A percentile compares a stretch with the other conserved stretches of the same genome.
Conservation (phyloP, 176 grass and related monocot genomes). For the Eleusine indica region DNA sequence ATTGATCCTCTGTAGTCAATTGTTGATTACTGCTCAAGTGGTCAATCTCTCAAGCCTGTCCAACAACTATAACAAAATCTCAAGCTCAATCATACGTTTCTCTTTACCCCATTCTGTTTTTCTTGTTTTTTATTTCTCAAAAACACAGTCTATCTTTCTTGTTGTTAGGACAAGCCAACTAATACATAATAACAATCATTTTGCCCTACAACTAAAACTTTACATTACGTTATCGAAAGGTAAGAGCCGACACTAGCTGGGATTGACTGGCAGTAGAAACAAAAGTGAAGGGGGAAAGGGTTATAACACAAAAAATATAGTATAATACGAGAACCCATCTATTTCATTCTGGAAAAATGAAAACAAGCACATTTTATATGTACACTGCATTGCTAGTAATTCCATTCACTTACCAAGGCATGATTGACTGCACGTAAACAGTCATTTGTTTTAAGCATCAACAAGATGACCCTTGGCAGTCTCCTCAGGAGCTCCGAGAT, state of each 20-base stretch:
- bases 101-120: background rate
- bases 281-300: background rate
- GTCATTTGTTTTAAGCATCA: constrained; percentile 99
- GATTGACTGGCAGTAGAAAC: background rate
- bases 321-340: constrained; percentile 1
- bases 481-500: constrained; percentile 88
- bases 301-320: background rate
- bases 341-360: constrained; percentile 22
- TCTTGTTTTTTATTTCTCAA: too few relatives aligned
- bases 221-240: constrained; percentile 1
- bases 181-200: background rate
- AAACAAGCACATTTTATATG: constrained; percentile 1
- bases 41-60: constrained; percentile 8
- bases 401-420: constrained; percentile 63
- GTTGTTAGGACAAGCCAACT: too few relatives aligned
- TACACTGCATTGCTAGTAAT: constrained; percentile 8
- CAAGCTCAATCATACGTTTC: constrained; percentile 15
- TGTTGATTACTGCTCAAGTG: constrained; percentile 24
- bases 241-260: background rate
- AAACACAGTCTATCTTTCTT: too few relatives aligned
- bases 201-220: background rate
- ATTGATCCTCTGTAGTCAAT: background rate
- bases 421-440: constrained; percentile 90
- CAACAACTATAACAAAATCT: constrained; percentile 10
- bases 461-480: constrained; percentile 85